Evolutionary conservation across 2,329 filamentous ascomycete species (phyloP), one percentile per base, ranked within the genome.

Genomic region (Microdochium bolleyi): DNA sequence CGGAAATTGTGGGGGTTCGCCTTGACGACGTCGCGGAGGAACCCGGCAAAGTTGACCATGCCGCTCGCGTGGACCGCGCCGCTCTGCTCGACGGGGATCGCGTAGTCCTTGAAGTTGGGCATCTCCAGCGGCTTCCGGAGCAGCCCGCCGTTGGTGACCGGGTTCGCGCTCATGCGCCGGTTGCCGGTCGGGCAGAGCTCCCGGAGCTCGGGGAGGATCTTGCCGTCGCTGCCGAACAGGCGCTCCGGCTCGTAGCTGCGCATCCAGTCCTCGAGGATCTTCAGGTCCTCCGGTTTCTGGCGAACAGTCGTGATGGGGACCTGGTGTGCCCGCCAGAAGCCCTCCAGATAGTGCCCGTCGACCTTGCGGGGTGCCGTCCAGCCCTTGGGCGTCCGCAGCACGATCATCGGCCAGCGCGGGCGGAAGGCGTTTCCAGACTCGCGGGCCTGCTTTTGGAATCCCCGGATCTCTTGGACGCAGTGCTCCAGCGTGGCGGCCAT

Each of bases 271-370:
- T 92, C 87, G 7, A 92, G 77, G 1, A 83, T 57, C 69, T 86
- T 81, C 53, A 91, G 72, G 54, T 89, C 84, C 14, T 78, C 73
- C 1, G 79, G 74, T 63, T 88, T 89, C 24, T 77, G 79, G 34
- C 77, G 75, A 1, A 87, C 84, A 57, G 88, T 85, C 3, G 87
- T 78, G 54, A 92, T 84, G 46, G 88, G 88, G 7, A 92, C 84
- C 67, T 92, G 88, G 64, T 92, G 88, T 19, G 87, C 75, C 46
- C 87, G 80, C 87, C 87, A 92, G 73, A 82, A 91, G n/a, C 88
- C 88, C 60, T 83, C 83, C 8, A 90, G 77, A 59, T 80, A 84
- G 63, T 89, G 85, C 54, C 80, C 80, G 59, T 86, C 85, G 50
- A 91, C 62, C 66, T 88, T 85, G 54, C 85, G 78, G 5, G 88